A percentile compares a stretch with the other conserved stretches of the same genome.
Evolutionary conservation across 2,329 filamentous ascomycete species (phyloP).

Genomic region (Lasiodiplodia theobromae): DNA sequence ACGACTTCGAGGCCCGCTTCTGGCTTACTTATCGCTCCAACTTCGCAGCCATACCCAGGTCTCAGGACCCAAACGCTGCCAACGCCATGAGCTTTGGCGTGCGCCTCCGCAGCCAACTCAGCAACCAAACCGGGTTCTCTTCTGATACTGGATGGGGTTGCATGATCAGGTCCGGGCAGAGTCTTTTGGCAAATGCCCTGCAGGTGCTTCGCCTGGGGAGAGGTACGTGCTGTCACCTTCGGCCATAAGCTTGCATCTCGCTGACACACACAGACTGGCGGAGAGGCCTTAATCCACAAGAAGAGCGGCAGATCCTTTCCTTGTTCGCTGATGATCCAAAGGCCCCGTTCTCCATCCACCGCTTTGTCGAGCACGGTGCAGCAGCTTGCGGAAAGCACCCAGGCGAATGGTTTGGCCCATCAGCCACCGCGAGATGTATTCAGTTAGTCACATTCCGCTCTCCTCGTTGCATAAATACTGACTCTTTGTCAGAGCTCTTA

Average conservation of each 20-base stretch:
- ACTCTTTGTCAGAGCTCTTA: conserved; percentile 69
- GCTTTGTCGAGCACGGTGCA: conserved; percentile 89
- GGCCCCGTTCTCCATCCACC: conserved; percentile 93
- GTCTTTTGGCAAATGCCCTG: conserved; percentile 86
- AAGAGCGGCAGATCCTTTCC: conserved; percentile 76
- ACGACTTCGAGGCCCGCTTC: conserved; percentile 90
- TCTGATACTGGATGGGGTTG: conserved; percentile 98
- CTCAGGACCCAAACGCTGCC: conserved; percentile 73
- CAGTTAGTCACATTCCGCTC: conserved; percentile 65
- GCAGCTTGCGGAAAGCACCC: conserved; percentile 90
- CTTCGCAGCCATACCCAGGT: conserved; percentile 83
- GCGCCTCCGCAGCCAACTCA: conserved; percentile 78
- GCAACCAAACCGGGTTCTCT: conserved; percentile 80
- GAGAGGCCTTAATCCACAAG: conserved; percentile 61
- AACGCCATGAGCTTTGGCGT: conserved; percentile 82
- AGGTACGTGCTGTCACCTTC: conserved; percentile 58
- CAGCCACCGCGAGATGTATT: conserved; percentile 91
- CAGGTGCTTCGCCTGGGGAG: conserved; percentile 76
- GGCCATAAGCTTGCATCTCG: background rate
- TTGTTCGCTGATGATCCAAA: conserved; percentile 86
- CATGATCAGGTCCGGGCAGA: conserved; percentile 97
- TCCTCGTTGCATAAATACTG: background rate
- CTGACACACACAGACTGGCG: conserved; percentile 70
- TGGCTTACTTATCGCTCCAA: conserved; percentile 97
- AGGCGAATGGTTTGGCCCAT: conserved; percentile 99